A percentile compares a stretch with the other conserved stretches of the same genome.
Evolutionary conservation across 2,329 filamentous ascomycete genomes (phyloP).

Genomic region (Penicillium sp.): DNA sequence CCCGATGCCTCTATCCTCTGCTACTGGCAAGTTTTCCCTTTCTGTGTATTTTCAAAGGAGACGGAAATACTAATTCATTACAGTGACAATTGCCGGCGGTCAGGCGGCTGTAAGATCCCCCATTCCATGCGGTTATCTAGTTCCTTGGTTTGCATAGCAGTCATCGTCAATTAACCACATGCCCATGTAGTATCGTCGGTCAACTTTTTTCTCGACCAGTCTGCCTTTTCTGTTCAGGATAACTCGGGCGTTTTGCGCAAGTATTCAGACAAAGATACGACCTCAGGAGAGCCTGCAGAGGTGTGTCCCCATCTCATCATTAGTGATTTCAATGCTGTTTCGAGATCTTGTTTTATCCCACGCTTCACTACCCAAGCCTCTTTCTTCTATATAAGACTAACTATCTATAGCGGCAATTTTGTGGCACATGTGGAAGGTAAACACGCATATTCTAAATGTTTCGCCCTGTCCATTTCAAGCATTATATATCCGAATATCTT

Average conservation of each 20-base stretch:
- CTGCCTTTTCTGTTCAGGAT: not conserved
- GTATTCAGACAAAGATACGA: not conserved
- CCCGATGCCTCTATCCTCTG: slow-evolving; percentile 1
- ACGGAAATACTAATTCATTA: not conserved
- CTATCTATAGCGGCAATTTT: not conserved
- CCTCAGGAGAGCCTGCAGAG: not conserved
- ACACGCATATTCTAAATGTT: not conserved
- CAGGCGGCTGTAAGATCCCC: not conserved
- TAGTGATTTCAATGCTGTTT: not conserved
- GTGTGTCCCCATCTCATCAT: not conserved
- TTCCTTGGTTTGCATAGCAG: not conserved
- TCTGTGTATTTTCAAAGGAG: not conserved
- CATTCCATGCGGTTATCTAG: too few relatives aligned
- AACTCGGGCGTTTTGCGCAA: not conserved
- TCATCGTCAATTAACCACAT: not conserved
- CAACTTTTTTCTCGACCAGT: not conserved
- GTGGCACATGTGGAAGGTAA: slow-evolving; percentile 5
- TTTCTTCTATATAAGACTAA: not conserved
- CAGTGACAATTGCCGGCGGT: slow-evolving; percentile 4
- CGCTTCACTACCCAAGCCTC: too few relatives aligned
- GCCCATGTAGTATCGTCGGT: not conserved
- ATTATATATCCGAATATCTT: not conserved
- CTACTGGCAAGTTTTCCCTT: not conserved
- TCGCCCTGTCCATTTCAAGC: too few relatives aligned
- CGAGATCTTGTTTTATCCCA: not conserved